Base-by-base conservation (phyloP, 371 early-diverging fungal species). In the Mortierella sp. region DNA sequence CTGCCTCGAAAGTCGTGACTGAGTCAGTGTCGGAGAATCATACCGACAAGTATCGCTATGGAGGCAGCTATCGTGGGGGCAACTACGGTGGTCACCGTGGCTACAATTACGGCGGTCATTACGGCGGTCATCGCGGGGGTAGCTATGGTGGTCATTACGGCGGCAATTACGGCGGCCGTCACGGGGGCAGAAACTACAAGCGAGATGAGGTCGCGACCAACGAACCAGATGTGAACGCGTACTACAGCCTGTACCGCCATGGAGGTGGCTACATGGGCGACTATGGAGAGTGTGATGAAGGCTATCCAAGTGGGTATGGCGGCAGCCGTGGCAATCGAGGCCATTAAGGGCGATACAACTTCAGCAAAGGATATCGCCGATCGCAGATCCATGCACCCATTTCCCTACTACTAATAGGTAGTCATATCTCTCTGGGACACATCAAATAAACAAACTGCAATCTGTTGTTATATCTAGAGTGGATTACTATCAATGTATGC, bases 241-340 rank as follows among this genome's bases (percentile, higher is more conserved):
- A 52, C 24, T 61, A 66, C 61, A 40, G 55, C 28, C 30, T 8
- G 22, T 70, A 51, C 22, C 43, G 9, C 43, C 43, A 43, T 43
- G 30, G 30, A 30, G 2, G 30, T 30, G 4, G 30, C 30, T 11
- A 43, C 43, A 14, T 2, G 14, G 16, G 43, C 2, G 3, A 43
- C 9, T 10, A 43, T 16, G 16, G 43, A 9, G 43, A 16, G 16
- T 43, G 16, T 43, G 43, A 43, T 8, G 43, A 43, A 16, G 2
- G 43, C 43, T 43, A 43, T 43, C 43, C 43, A 14, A 14, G 16
- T 16, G 10, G 11, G 43, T 43, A 43, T 9, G 43, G 16, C 43
- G 1, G 43, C 43, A 43, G 14, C 16, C 43, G 43, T 14, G 10
- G 10, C 0, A 11, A 11, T 43, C 10, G 16, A 14, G 43, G 43